Conservation (phyloP, 805 yeast species). For the Sugiyamaella floridensis region DNA sequence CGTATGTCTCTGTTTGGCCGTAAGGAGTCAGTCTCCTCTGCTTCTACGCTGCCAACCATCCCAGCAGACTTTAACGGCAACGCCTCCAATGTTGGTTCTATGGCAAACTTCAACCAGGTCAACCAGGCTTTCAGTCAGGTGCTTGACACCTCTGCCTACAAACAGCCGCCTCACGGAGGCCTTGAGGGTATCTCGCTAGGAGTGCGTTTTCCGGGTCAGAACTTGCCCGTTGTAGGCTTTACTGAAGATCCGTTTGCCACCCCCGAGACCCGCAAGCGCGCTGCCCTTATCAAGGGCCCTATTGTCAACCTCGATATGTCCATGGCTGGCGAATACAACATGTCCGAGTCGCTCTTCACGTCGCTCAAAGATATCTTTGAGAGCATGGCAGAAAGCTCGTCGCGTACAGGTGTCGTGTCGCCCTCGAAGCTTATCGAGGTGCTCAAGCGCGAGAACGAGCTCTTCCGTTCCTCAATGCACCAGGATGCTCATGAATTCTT, state of each 20-base stretch:
- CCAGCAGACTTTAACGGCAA: not conserved
- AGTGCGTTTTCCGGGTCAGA: conserved; percentile 37
- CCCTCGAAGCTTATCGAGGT: conserved; percentile 69
- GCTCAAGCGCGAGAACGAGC: conserved; percentile 71
- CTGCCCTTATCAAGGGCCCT: conserved; percentile 76
- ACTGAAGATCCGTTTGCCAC: conserved; percentile 39
- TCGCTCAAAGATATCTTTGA: conserved; percentile 83
- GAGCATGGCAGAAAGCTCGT: conserved; percentile 62
- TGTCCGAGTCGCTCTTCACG: conserved; percentile 47
- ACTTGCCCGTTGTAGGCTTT: conserved; percentile 41
- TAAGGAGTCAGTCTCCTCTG: not conserved
- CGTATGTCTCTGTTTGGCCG: conserved; percentile 10
- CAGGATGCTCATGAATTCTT: conserved; percentile 98
- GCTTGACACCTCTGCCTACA: conserved; percentile 4
- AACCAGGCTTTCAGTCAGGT: conserved; percentile 2
- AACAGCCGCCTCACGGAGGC: conserved; percentile 11
- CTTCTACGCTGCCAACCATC: not conserved
- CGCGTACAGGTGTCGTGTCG: conserved; percentile 75
- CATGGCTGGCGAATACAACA: conserved; percentile 43
- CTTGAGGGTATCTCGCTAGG: conserved; percentile 34
- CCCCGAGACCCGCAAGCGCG: conserved; percentile 68
- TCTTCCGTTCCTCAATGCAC: conserved; percentile 88
- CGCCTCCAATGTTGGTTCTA: not conserved
- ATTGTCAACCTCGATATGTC: conserved; percentile 73
- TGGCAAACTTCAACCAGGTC: not conserved